Evolutionary conservation across 768 basidiomycete genomes (phyloP), one percentile per base, ranked within the genome.

Genomic region (Suillus spraguei): DNA sequence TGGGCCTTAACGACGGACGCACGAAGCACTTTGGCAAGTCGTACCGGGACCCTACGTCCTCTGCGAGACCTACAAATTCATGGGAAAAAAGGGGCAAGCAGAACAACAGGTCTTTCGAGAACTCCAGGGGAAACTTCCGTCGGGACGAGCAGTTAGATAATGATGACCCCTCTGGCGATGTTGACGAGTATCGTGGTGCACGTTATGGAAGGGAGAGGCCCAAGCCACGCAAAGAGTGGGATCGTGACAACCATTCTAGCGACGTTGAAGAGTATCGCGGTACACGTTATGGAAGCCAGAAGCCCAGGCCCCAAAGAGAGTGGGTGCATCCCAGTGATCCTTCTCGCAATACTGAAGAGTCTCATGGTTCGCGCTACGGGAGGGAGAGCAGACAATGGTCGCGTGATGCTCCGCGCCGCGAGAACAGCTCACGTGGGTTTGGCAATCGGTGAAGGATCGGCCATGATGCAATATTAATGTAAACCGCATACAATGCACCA

Each of bases 1-100:
- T 83, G 13, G 83, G 83, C 1, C 61, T 82, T 38, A 54, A 58
- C 7, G 72, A 76, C 60, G 71, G 69, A 58, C 66, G 74, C 35
- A 65, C 72, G 24, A 69, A 72, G 38, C 64, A 64, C 20, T 72
- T 66, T 42, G 72, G 62, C 6, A 61, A 63, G 61, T 16, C 61
- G 13, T 5, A 8, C 14, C 56, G 60, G 36, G 39, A 61, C 6
- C 13, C 39, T 32, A 58, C 41, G 14, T 13, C 22, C 13, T 61
- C 22, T 20, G 32, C 17, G 20, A 61, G 47, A 35, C 46, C 62
- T 60, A 14, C 0, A 9, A 60, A 60, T 6, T 58, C 54, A n/a
- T 63, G 62, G 62, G 60, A 60, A n/a, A 16, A 3, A 11, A 61
- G 62, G 41, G 60, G 62, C 41, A 59, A 20, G 32, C 56, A 58